Base-by-base conservation (phyloP, 805 yeast genomes). In the Metschnikowia cubensis region DNA sequence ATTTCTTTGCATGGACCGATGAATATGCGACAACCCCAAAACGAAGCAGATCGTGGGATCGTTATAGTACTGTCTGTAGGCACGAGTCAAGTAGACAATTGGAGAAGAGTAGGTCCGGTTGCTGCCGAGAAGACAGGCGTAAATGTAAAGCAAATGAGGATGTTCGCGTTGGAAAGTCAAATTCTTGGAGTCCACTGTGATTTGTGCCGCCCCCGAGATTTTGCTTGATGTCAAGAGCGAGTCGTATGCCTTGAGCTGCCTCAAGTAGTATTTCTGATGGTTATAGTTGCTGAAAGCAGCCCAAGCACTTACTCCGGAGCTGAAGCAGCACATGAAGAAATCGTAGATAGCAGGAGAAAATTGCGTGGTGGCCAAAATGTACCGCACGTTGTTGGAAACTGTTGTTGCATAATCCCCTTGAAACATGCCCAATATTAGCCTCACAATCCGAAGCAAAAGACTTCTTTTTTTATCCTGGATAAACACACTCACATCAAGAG, bases 241-340 rank as follows among this genome's bases (percentile, higher is more conserved):
- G 64, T 94, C 99, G 63, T 81, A 83, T 0, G 96, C 95, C 63
- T 92, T 94, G 55, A 92, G 74, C 59, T 91, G 97, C 57, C 99
- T 81, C 52, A 94, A 70, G 54, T 92, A 84, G 63, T 83, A 92
- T 65, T 94, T 94, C 60, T 92, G 98, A 61, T 89, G 92, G 53
- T 89, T 87, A 34, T 89, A 83, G 43, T 86, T 84, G 45, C 88
- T 84, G 61, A 85, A 81, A 15, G 79, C 74, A 13, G 81, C 85
- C 59, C 80, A 69, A 1, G 87, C 79, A 5, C 69, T 70, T 29
- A 73, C 70, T 0, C 92, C 90, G 0, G 86, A 76, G 1, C 85
- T 70, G 51, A 87, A 81, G 42, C 86, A 75, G 42, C 85, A 80
- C 61, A 86, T 66, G 63, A 89, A 89, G 21, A 89, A 64, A 52